Percentiles rank a stretch among this genome's conserved stretches.
phyloP scores from a whole-genome alignment of 345 rosid species.

The Eucalyptus sideroxylon region DNA sequence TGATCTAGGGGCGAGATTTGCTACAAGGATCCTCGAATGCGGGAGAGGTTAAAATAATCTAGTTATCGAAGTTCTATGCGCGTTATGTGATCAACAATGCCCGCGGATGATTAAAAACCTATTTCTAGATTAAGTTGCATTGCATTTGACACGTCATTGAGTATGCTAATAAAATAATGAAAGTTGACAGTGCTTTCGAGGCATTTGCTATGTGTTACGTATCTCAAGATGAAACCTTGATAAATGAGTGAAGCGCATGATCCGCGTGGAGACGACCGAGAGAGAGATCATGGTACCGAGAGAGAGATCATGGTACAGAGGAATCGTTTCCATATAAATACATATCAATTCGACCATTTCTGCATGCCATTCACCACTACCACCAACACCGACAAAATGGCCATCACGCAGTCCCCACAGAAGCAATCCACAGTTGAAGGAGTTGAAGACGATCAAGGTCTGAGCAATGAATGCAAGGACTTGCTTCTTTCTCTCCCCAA shows the following conservation, averaged over 20 bases:
- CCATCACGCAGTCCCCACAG: background rate
- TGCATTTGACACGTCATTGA: background rate
- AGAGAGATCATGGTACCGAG: background rate
- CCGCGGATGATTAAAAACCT: background rate
- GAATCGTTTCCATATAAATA: background rate
- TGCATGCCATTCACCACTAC: background rate
- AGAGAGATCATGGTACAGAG: background rate
- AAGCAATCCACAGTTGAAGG: background rate
- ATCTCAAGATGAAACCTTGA: background rate
- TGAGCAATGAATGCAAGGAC: slow-evolving; percentile 36
- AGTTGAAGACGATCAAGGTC: slow-evolving; percentile 10
- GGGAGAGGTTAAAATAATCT: background rate
- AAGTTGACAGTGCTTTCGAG: background rate
- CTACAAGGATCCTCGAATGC: background rate
- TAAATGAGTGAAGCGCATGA: background rate
- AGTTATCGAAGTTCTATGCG: background rate
- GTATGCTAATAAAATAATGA: background rate
- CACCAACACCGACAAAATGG: background rate
- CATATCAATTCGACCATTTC: background rate
- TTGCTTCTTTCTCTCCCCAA: slow-evolving; percentile 43
- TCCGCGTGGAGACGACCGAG: background rate
- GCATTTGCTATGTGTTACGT: background rate
- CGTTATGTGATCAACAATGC: background rate
- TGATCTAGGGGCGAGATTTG: background rate
- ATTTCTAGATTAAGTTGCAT: background rate